phyloP scores from a whole-genome alignment of 2,329 filamentous ascomycete species.

The Bertia moriformis region DNA sequence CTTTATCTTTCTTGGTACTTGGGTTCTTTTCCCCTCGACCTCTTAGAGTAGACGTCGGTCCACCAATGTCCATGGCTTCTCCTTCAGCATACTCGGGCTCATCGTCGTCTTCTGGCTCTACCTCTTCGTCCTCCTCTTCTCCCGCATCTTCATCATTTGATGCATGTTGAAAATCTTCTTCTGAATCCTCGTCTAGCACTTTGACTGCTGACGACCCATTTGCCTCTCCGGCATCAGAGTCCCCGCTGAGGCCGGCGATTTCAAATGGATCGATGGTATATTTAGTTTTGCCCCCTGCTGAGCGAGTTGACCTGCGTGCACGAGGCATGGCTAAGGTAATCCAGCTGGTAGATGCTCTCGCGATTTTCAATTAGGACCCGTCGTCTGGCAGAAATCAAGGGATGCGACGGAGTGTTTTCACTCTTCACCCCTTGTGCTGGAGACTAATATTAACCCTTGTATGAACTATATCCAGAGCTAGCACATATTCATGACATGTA shows the following conservation, averaged over 20 bases:
- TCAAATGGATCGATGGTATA: constrained; percentile 19
- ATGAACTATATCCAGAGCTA: too few species aligned
- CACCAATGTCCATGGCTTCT: not conserved
- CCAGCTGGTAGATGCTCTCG: constrained; percentile 14
- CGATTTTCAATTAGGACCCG: constrained; percentile 1
- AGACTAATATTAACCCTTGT: too few species aligned
- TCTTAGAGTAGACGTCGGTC: too few species aligned
- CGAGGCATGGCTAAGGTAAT: constrained; percentile 10
- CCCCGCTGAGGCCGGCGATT: constrained; percentile 14
- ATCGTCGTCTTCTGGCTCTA: constrained; percentile 5
- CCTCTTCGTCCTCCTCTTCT: constrained; percentile 6
- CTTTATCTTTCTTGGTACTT: not conserved
- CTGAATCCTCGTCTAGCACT: not conserved
- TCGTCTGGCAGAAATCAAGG: too few species aligned
- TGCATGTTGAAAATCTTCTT: not conserved
- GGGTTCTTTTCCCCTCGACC: too few species aligned
- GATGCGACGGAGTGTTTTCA: too few species aligned
- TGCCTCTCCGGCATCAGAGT: constrained; percentile 9
- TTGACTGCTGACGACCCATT: not conserved
- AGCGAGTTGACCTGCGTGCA: constrained; percentile 17
- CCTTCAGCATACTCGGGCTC: constrained; percentile 2
- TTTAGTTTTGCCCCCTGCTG: constrained; percentile 12
- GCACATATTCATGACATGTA: too few species aligned
- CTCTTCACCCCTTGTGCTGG: too few species aligned
- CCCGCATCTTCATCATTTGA: constrained; percentile 7